These are phyloP conservation scores for Oryza meyeriana DNA, from an alignment of 176 grass and related monocot genomes.

Conservation along the genomic window DNA sequence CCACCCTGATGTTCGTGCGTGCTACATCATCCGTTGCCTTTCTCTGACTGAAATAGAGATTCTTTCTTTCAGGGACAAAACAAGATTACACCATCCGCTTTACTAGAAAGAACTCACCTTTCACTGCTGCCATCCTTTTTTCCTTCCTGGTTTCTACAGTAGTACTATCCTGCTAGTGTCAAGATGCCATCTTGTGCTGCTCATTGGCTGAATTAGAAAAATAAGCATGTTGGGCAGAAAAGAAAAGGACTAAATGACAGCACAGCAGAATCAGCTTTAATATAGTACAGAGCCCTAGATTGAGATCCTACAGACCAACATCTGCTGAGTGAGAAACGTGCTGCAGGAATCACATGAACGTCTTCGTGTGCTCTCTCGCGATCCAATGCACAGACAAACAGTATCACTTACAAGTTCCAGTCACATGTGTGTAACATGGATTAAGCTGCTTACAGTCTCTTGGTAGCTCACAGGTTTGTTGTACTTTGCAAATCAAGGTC, in stretches of 20 bases:
- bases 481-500: not conserved
- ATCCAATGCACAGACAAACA: not conserved
- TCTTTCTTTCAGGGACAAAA: not conserved
- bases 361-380: not conserved
- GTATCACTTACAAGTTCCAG: not conserved
- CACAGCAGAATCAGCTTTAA: constrained; percentile 4
- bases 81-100: not conserved
- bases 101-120: constrained; percentile 21
- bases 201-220: not conserved
- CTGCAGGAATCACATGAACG: not conserved
- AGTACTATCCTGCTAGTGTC: not conserved
- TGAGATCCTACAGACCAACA: not conserved
- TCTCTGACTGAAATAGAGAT: constrained; percentile 10
- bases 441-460: not conserved
- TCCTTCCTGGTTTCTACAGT: not conserved
- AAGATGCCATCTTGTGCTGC: not conserved
- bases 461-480: not conserved
- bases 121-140: not conserved
- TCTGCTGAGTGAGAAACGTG: not conserved
- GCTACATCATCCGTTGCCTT: constrained; percentile 7
- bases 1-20: not conserved
- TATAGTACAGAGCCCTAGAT: not conserved
- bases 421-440: not conserved
- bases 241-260: not conserved
- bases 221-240: not conserved